These are phyloP conservation scores for Myxozyma nipponensis DNA, from an alignment of 805 yeast species.

Conservation along the genomic window DNA sequence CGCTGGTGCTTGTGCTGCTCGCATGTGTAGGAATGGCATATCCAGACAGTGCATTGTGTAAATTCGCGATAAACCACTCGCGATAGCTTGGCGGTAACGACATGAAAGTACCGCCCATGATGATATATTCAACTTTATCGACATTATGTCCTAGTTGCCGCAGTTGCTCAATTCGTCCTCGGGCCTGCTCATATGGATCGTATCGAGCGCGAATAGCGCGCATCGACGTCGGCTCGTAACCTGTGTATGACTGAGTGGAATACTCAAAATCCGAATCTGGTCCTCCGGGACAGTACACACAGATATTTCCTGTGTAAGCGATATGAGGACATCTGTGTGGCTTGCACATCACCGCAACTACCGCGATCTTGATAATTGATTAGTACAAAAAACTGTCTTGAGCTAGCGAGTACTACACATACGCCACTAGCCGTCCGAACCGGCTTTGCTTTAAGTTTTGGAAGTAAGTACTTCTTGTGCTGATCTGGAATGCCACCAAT, in stretches of 20 bases:
- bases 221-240: constrained; percentile 98
- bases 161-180: constrained; percentile 95
- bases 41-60: constrained; percentile 94
- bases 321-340: constrained; percentile 99
- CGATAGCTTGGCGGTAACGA: constrained; percentile 85
- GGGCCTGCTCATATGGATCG: constrained; percentile 97
- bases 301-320: constrained; percentile 96
- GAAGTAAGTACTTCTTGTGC: constrained; percentile 82
- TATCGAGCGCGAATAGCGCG: constrained; percentile 98
- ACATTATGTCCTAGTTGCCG: constrained; percentile 94
- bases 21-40: constrained; percentile 54
- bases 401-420: not conserved
- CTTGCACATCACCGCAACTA: constrained; percentile 98
- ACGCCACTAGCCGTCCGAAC: constrained; percentile 94
- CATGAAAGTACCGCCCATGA: constrained; percentile 99
- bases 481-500: constrained; percentile 95
- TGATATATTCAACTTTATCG: constrained; percentile 94
- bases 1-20: constrained; percentile 3
- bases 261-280: constrained; percentile 98
- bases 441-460: constrained; percentile 96
- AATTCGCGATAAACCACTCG: constrained; percentile 79
- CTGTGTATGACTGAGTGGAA: constrained; percentile 96
- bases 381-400: not conserved
- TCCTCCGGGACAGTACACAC: constrained; percentile 98
- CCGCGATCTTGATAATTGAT: constrained; percentile 58